Base-by-base conservation (phyloP, 768 basidiomycete species). In the Boletus rex-veris region DNA sequence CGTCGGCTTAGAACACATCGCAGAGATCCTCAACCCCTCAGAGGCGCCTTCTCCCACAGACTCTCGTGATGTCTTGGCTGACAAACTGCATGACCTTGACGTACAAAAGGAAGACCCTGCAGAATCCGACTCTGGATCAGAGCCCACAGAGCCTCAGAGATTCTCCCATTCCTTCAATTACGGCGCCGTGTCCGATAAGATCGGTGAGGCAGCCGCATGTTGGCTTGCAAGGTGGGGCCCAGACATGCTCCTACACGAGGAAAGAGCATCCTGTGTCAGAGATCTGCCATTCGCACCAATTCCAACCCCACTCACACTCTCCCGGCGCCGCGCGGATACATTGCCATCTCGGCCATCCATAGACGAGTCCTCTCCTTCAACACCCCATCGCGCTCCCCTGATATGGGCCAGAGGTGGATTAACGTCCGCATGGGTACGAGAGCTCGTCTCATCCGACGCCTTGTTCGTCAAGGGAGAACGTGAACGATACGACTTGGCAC, bases 201-300 rank as follows among this genome's bases (percentile, higher is more conserved):
- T 97, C 52, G 94, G 94, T 12, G 92, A 96, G 70, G 87, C 91
- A 0, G 86, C 87, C 60, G 81, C 82, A 3, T 91, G 88, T 68
- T 98, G 93, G 92, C 75, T 97, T 16, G 79, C 85, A 1, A 77
- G 90, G 41, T 98, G 94, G 94, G 90, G 85, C 0, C 66, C 72
- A 12, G 93, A 97, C 64, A 77, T 96, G 57, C 77, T 96, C n/a
- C 63, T 64, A 9, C 76, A 80, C 31, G 90, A 92, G 63, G 79
- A 84, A 59, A 71, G 69, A 39, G 58, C 58, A 10, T 40, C 56
- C 37, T 53, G 42, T 16, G 50, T 41, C 50, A 55, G 53, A 46
- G 61, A 63, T n/a, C 3, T 55, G 18, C 53, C 65, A 9, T 36
- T 53, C 9, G 40, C 70, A 0, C 58, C 70, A 8, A 21, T 52